phyloP scores from a whole-genome alignment of 164 flowering plant species.

The Dillenia turbinata region DNA sequence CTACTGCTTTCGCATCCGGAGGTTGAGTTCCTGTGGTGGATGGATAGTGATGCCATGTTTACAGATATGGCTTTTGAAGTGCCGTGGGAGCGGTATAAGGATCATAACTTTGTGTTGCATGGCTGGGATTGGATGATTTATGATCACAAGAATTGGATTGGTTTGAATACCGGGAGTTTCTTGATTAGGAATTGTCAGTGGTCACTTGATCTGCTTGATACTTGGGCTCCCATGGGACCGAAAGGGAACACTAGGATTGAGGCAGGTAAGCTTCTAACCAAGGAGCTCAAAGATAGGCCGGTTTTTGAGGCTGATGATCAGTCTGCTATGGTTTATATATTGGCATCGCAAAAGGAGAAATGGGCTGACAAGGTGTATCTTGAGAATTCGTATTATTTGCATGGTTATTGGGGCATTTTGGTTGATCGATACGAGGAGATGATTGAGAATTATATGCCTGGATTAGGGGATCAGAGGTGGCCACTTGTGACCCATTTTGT shows the following conservation, averaged over 20 bases:
- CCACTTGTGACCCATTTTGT: conserved; percentile 81
- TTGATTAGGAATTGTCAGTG: conserved; percentile 66
- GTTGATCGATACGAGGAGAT: conserved; percentile 74
- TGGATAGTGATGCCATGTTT: conserved; percentile 88
- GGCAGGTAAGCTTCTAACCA: conserved; percentile 57
- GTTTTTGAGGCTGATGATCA: conserved; percentile 81
- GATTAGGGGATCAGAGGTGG: conserved; percentile 79
- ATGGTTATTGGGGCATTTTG: conserved; percentile 80
- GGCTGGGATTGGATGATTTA: conserved; percentile 82
- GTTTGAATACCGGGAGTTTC: conserved; percentile 76
- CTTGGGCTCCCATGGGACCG: conserved; percentile 83
- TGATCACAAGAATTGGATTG: conserved; percentile 79
- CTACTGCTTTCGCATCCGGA: conserved; percentile 70
- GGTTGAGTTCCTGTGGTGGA: conserved; percentile 79
- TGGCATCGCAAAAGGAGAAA: conserved; percentile 47
- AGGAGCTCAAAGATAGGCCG: conserved; percentile 59
- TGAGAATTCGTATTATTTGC: conserved; percentile 59
- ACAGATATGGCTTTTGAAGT: conserved; percentile 84
- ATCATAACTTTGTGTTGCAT: conserved; percentile 63
- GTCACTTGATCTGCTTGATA: conserved; percentile 63
- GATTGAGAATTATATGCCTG: conserved; percentile 73
- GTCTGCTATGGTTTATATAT: conserved; percentile 71
- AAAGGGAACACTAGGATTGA: conserved; percentile 59
- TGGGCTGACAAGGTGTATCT: conserved; percentile 78
- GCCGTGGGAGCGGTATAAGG: conserved; percentile 77